Conservation (phyloP, 495 filamentous ascomycete genomes). For the Bacidia gigantensis region DNA sequence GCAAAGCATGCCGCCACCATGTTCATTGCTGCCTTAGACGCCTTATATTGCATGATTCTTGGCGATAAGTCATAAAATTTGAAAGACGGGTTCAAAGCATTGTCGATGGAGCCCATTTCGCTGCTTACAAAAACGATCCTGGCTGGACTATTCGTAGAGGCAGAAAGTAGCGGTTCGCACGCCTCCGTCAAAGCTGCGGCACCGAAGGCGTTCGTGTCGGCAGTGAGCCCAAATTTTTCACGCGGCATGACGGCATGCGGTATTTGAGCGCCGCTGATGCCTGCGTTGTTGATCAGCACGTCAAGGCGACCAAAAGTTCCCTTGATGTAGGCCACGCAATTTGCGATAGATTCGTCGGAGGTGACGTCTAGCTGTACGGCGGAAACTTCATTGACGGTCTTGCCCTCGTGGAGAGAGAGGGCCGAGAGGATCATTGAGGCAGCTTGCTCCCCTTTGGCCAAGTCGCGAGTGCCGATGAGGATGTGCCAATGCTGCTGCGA, state of each 20-base stretch:
- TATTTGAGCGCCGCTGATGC: not conserved
- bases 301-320: slow-evolving; percentile 21
- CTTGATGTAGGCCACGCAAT: slow-evolving; percentile 24
- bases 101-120: slow-evolving; percentile 20
- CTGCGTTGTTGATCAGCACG: slow-evolving; percentile 29
- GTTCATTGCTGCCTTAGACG: slow-evolving; percentile 30
- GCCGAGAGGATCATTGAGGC: slow-evolving; percentile 13
- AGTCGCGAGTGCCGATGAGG: slow-evolving; percentile 26
- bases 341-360: slow-evolving; percentile 25
- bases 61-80: not conserved
- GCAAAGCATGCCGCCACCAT: slow-evolving; percentile 24
- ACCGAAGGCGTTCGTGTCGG: slow-evolving; percentile 29
- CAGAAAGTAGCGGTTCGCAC: slow-evolving; percentile 31
- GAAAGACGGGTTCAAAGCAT: not conserved
- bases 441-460: slow-evolving; percentile 17
- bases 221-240: slow-evolving; percentile 18
- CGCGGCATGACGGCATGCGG: slow-evolving; percentile 13
- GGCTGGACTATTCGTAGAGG: slow-evolving; percentile 22
- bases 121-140: slow-evolving; percentile 32
- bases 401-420: too few relatives aligned
- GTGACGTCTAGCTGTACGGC: slow-evolving; percentile 31
- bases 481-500: slow-evolving; percentile 24
- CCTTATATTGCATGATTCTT: slow-evolving; percentile 18
- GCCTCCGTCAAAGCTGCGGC: slow-evolving; percentile 27
- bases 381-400: too few relatives aligned